Evolutionary conservation across 805 yeast genomes (phyloP).

Genomic region (Wickerhamomyces hampshirensis): DNA sequence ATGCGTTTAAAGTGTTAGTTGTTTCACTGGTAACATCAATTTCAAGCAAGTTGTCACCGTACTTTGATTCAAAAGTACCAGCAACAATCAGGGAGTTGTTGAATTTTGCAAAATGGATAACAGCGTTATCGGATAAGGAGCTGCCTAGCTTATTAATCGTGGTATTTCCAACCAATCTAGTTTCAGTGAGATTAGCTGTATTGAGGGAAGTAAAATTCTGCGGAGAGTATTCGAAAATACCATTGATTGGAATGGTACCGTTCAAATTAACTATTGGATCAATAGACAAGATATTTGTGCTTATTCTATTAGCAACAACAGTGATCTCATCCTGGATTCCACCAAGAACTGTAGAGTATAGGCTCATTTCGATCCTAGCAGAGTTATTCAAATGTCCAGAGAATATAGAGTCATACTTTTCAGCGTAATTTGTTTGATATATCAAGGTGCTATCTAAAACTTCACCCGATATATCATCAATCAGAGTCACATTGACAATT

Average conservation of each 20-base stretch:
- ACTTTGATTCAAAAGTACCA: slow-evolving; percentile 40
- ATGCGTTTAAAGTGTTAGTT: slow-evolving; percentile 12
- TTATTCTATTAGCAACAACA: slow-evolving; percentile 69
- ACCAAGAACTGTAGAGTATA: slow-evolving; percentile 28
- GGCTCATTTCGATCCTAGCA: slow-evolving; percentile 40
- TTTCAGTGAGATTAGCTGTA: slow-evolving; percentile 21
- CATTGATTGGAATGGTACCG: slow-evolving; percentile 50
- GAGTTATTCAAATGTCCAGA: slow-evolving; percentile 58
- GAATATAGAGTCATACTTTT: slow-evolving; percentile 76
- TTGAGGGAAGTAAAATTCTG: slow-evolving; percentile 51
- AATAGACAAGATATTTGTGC: slow-evolving; percentile 42
- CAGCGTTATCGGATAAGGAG: slow-evolving; percentile 33
- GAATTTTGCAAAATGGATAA: slow-evolving; percentile 30
- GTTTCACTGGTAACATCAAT: slow-evolving; percentile 24
- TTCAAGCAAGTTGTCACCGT: slow-evolving; percentile 35
- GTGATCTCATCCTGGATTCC: slow-evolving; percentile 29
- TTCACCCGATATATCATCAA: slow-evolving; percentile 33
- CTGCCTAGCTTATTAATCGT: slow-evolving; percentile 32
- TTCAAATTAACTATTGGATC: slow-evolving; percentile 33
- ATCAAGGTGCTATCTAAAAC: slow-evolving; percentile 41
- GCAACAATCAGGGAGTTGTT: slow-evolving; percentile 38
- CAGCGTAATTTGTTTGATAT: slow-evolving; percentile 74
- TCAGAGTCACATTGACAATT: slow-evolving; percentile 69
- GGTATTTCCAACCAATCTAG: slow-evolving; percentile 41
- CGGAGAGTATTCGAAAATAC: slow-evolving; percentile 77